Evolutionary conservation across 2,329 filamentous ascomycete species (phyloP).

Genomic region (Camptophora hylomeconis): DNA sequence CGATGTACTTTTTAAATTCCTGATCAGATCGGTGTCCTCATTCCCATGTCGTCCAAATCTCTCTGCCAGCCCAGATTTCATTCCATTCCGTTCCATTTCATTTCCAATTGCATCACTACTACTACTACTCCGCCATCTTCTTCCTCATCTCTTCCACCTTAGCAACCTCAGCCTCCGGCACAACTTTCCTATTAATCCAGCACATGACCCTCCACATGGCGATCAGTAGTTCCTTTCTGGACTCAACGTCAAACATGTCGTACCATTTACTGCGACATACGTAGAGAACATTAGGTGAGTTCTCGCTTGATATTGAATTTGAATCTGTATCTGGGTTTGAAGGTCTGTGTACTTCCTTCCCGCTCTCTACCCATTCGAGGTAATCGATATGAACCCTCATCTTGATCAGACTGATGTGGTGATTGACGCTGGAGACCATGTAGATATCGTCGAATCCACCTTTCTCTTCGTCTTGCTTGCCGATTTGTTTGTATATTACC

Average conservation of each 20-base stretch:
- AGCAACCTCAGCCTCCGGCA: slow-evolving; percentile 12
- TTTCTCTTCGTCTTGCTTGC: slow-evolving; percentile 7
- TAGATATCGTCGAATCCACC: slow-evolving; percentile 36
- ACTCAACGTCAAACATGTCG: slow-evolving; percentile 40
- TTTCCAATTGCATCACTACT: too few relatives aligned
- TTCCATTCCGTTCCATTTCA: too few relatives aligned
- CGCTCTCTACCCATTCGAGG: slow-evolving; percentile 39
- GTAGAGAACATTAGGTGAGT: slow-evolving; percentile 36
- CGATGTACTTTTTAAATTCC: too few relatives aligned
- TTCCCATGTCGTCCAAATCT: too few relatives aligned
- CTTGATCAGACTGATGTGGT: slow-evolving; percentile 47
- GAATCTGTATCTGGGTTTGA: neutral
- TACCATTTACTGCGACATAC: slow-evolving; percentile 46
- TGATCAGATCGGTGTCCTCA: too few relatives aligned
- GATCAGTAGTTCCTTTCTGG: slow-evolving; percentile 43
- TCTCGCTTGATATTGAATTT: too few relatives aligned
- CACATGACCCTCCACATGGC: slow-evolving; percentile 46
- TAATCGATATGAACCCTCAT: slow-evolving; percentile 45
- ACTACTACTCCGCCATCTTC: too few relatives aligned
- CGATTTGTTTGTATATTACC: slow-evolving; percentile 14
- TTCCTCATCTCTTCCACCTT: slow-evolving; percentile 9
- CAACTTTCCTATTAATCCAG: slow-evolving; percentile 32
- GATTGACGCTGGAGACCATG: slow-evolving; percentile 49
- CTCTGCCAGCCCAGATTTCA: too few relatives aligned
- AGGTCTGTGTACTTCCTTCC: slow-evolving; percentile 18